Conservation (phyloP, 2,329 filamentous ascomycete genomes). For the Phialophora macrospora region DNA sequence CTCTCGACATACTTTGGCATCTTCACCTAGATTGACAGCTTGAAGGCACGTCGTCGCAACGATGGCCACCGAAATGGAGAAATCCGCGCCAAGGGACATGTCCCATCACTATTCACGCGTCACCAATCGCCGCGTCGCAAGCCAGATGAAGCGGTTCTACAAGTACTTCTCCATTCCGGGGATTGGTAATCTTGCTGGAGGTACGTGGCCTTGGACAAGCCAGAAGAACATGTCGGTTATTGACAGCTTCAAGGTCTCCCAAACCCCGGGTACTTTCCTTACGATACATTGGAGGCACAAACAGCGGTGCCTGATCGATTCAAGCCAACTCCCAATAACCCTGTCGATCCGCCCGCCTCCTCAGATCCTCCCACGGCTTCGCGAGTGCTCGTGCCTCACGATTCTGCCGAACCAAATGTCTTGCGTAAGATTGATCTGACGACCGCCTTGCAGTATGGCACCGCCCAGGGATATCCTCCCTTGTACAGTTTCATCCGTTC, state of each 20-base stretch:
- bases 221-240: not conserved
- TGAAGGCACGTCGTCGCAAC: constrained; percentile 4
- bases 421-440: constrained; percentile 76
- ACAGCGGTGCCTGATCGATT: constrained; percentile 76
- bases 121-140: constrained; percentile 68
- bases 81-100: constrained; percentile 69
- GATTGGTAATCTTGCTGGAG: constrained; percentile 66
- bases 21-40: not conserved
- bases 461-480: constrained; percentile 79
- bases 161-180: constrained; percentile 74
- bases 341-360: constrained; percentile 54
- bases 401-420: constrained; percentile 62
- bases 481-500: constrained; percentile 77
- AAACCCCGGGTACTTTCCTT: constrained; percentile 81
- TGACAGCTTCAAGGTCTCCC: constrained; percentile 67
- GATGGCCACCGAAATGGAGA: constrained; percentile 40
- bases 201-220: constrained; percentile 43
- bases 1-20: not conserved
- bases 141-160: constrained; percentile 79
- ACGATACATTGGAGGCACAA: constrained; percentile 84
- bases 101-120: constrained; percentile 77
- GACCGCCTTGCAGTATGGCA: constrained; percentile 84
- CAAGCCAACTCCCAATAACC: constrained; percentile 69
- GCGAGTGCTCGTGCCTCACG: constrained; percentile 74
- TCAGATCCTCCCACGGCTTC: constrained; percentile 46